Base-by-base conservation (phyloP, 352 stramenopile genomes). In the Albugo candida region DNA sequence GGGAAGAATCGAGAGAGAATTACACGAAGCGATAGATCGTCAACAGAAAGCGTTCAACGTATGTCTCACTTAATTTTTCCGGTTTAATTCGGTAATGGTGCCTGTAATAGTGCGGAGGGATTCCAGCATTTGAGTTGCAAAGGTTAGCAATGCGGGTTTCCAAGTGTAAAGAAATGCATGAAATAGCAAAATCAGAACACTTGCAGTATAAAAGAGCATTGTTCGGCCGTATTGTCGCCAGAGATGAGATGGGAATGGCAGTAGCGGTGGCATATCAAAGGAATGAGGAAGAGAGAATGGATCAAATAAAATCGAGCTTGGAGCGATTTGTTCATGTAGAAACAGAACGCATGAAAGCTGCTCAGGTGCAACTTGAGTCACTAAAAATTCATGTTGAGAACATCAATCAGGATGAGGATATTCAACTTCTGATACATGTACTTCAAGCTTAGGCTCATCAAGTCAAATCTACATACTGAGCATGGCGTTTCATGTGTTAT, bases 231-330 rank as follows among this genome's bases (percentile, higher is more conserved):
- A 87, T 87, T 34, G 65, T 91, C 18, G 53, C 77, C n/a, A 62
- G 77, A 11, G 77, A 91, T 44, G 77, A 91, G 55, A 91, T 91
- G 77, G 73, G 68, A n/a, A 91, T 91, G 77, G 77, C 77, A 34
- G 74, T 91, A 31, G 87, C 74, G 55, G 74, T 87, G 20, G 77
- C 77, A 39, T 87, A 91, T 51, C 77, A 91, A 40, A 81, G 79
- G 46, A 74, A 73, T 2, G 77, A 91, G 50, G 77, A 91, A 55
- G 77, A 91, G 50, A 61, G 77, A 4, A 54, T 84, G 11, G 77
- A 91, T 41, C 77, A 87, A 36, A 61, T 91, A 11, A 65, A 70
- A 45, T 64, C 68, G 24, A 83, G 77, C 37, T 55, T 91, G 20
- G 59, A 68, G 45, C 63, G 74, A 3, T 87, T 85, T 49, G 20